Conservation (phyloP, 805 yeast species). For the Kuraishia cidri region DNA sequence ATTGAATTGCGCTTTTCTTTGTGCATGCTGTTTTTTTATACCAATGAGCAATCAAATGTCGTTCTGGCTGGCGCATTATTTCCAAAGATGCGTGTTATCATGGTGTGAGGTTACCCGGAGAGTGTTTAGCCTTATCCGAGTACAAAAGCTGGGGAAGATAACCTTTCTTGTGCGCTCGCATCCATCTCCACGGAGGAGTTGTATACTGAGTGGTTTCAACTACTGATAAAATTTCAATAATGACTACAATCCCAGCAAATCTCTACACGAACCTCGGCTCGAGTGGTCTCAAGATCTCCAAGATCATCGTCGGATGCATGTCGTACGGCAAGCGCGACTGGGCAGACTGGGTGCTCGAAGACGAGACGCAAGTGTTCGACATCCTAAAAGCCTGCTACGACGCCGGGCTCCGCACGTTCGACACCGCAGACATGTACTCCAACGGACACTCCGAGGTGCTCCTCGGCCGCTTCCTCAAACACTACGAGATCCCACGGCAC, state of each 20-base stretch:
- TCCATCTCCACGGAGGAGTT: not conserved
- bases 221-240: no score
- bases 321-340: conserved; percentile 35
- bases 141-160: not conserved
- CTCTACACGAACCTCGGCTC: conserved; percentile 21
- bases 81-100: not conserved
- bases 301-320: conserved; percentile 48
- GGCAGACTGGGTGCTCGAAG: conserved; percentile 38
- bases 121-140: not conserved
- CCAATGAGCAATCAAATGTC: no score
- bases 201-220: not conserved
- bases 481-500: conserved; percentile 42
- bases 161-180: not conserved
- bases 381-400: conserved; percentile 39
- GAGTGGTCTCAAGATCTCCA: conserved; percentile 40
- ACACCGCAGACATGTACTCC: conserved; percentile 40
- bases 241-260: conserved; percentile 1
- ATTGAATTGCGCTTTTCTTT: no score
- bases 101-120: not conserved
- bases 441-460: conserved; percentile 39
- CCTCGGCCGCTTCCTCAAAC: conserved; percentile 42
- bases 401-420: conserved; percentile 37
- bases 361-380: conserved; percentile 33
- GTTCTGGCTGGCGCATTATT: not conserved
- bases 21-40: no score